Conservation (phyloP, 805 yeast species). For the Candida alai region DNA sequence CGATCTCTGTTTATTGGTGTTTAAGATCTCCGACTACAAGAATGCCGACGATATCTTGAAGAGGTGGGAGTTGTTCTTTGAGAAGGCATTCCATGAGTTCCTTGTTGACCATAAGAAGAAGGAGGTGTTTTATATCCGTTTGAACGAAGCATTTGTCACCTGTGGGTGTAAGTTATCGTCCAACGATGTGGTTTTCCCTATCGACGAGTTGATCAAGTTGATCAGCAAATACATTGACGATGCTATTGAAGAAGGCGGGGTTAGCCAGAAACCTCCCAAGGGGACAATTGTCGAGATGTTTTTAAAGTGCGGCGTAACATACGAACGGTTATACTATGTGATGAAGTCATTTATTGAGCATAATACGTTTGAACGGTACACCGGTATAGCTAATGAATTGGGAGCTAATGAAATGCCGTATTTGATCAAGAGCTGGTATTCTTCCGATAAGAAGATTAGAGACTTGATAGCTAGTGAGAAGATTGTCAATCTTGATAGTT, state of each 20-base stretch:
- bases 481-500: slow-evolving; percentile 42
- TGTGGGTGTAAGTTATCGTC: slow-evolving; percentile 63
- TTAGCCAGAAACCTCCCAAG: slow-evolving; percentile 35
- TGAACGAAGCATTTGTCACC: slow-evolving; percentile 37
- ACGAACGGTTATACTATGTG: slow-evolving; percentile 61
- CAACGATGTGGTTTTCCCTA: slow-evolving; percentile 78
- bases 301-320: slow-evolving; percentile 58
- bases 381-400: slow-evolving; percentile 39
- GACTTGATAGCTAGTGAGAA: slow-evolving; percentile 49
- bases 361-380: slow-evolving; percentile 48
- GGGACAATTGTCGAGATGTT: slow-evolving; percentile 65
- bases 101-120: slow-evolving; percentile 14
- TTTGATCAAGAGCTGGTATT: slow-evolving; percentile 65
- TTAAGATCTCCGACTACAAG: slow-evolving; percentile 81
- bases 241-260: slow-evolving; percentile 29
- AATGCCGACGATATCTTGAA: slow-evolving; percentile 76
- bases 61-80: slow-evolving; percentile 75
- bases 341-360: slow-evolving; percentile 62
- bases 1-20: slow-evolving; percentile 73
- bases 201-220: slow-evolving; percentile 63
- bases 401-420: slow-evolving; percentile 54
- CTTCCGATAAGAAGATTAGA: slow-evolving; percentile 58
- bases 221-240: slow-evolving; percentile 51
- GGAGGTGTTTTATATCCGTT: slow-evolving; percentile 34
- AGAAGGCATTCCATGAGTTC: slow-evolving; percentile 40